A percentile compares a stretch with the other conserved stretches of the same genome.
These are phyloP conservation scores for Aureobasidium uvarum DNA, from an alignment of 2,329 filamentous ascomycete genomes.

Conservation along the genomic window DNA sequence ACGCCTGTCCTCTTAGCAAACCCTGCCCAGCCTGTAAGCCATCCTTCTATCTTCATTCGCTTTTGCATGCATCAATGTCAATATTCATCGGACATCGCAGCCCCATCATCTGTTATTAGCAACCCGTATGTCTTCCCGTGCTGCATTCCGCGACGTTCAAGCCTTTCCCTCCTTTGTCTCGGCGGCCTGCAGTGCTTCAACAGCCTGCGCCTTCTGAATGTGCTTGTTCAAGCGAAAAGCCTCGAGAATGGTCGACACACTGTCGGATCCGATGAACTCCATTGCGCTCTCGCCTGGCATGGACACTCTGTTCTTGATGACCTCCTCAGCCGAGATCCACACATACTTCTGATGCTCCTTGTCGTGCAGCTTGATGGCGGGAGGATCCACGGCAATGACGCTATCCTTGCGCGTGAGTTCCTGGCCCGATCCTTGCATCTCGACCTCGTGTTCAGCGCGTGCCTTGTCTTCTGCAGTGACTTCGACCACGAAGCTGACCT, in stretches of 20 bases:
- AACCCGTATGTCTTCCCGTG: not conserved
- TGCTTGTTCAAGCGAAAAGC: conserved; percentile 28
- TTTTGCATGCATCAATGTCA: conserved; percentile 1
- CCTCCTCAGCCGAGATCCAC: conserved; percentile 45
- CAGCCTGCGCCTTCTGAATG: conserved; percentile 16
- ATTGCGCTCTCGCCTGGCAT: conserved; percentile 38
- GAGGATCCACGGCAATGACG: conserved; percentile 3
- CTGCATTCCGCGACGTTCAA: not conserved
- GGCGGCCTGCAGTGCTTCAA: not conserved
- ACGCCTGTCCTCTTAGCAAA: not conserved
- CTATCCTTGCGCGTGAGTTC: conserved; percentile 25
- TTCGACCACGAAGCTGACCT: conserved; percentile 29
- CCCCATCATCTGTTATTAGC: not conserved
- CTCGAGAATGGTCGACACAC: conserved; percentile 25
- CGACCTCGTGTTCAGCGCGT: not conserved
- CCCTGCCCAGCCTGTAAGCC: not conserved
- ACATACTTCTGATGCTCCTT: conserved; percentile 44
- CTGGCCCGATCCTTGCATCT: not conserved
- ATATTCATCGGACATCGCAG: not conserved
- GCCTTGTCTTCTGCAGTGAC: conserved; percentile 22
- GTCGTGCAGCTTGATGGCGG: conserved; percentile 38
- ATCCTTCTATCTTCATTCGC: not conserved
- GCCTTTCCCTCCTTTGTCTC: not conserved
- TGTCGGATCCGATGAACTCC: conserved; percentile 34
- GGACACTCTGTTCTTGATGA: conserved; percentile 33